Evolutionary conservation across 768 basidiomycete genomes (phyloP).

Genomic region (Symmetrospora coprosmae): DNA sequence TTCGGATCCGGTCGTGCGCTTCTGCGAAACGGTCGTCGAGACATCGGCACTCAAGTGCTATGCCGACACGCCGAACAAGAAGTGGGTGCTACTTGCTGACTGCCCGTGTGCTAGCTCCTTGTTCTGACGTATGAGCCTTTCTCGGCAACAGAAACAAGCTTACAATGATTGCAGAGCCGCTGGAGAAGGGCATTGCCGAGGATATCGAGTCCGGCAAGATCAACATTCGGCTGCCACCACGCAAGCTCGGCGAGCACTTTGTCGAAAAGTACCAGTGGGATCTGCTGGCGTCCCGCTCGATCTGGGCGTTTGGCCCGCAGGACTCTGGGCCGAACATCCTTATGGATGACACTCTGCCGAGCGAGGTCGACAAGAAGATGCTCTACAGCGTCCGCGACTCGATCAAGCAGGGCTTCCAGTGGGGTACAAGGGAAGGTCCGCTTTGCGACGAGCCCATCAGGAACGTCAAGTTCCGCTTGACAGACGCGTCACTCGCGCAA

Average conservation of each 20-base stretch:
- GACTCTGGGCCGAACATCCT: conserved; percentile 86
- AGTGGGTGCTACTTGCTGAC: conserved; percentile 44
- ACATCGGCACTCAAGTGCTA: conserved; percentile 97
- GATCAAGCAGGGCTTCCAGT: conserved; percentile 98
- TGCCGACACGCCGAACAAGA: conserved; percentile 98
- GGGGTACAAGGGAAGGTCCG: conserved; percentile 95
- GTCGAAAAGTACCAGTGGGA: conserved; percentile 98
- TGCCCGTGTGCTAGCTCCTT: neutral
- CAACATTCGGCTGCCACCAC: conserved; percentile 84
- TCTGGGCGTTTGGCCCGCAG: conserved; percentile 99
- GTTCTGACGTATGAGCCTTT: neutral
- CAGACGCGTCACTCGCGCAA: conserved; percentile 80
- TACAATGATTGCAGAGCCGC: conserved; percentile 97
- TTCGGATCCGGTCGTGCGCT: conserved; percentile 94
- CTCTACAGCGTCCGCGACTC: conserved; percentile 79
- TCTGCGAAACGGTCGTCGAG: conserved; percentile 95
- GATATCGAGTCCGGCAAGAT: conserved; percentile 88
- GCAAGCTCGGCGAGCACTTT: conserved; percentile 90
- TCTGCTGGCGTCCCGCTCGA: conserved; percentile 84
- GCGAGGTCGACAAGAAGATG: conserved; percentile 89
- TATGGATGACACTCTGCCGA: conserved; percentile 88
- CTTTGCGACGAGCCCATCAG: conserved; percentile 98
- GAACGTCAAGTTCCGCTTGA: conserved; percentile 90
- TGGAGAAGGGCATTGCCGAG: conserved; percentile 88
- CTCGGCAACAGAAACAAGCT: conserved; percentile 62